Base-by-base conservation (phyloP, 140 eudicot species). In the Flaveria floridana region DNA sequence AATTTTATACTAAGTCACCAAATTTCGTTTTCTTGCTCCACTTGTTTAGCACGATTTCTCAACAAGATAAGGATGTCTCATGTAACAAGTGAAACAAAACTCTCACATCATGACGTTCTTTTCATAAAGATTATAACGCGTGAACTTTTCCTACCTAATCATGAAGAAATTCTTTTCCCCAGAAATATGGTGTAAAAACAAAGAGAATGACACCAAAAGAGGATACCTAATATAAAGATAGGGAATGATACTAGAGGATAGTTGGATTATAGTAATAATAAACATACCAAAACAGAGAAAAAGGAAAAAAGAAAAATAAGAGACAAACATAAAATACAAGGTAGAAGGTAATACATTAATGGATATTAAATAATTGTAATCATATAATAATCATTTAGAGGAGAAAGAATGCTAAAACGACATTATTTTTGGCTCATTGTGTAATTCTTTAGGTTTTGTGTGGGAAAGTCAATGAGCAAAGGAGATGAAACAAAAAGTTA, bases 311-410 rank as follows among this genome's bases (percentile, higher is more conserved):
- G 73, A 62, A 19, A 68, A 53, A 64, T 52, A 34, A 65, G 18
- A 69, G 63, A 72, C 73, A 83, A 48, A 66, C 71, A 83, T 72
- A 80, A 53, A 58, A 78, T 87, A 89, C 91, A 87, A 87, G 74
- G 91, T 87, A 86, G 89, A 86, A 80, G 96, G 90, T 89, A 79
- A 79, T 80, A 78, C 71, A 80, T 85, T 82, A 89, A 44, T 70
- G 65, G 79, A 74, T 73, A 37, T 23, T 73, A 55, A 68, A 85
- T 78, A 47, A 85, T 80, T 76, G 78, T 76, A 72, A 73, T 76
- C 70, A 76, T 72, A 68, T 47, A 68, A 73, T 68, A 77, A 69
- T 68, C 51, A 74, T 74, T 28, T 79, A 74, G 64, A 59, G 79
- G 66, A 28, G 63, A 65, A 68, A 67, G 12, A 26, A 80, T 30